Conservation (phyloP, 1,284 basidiomycete genomes). For the Clitocybe nebularis region DNA sequence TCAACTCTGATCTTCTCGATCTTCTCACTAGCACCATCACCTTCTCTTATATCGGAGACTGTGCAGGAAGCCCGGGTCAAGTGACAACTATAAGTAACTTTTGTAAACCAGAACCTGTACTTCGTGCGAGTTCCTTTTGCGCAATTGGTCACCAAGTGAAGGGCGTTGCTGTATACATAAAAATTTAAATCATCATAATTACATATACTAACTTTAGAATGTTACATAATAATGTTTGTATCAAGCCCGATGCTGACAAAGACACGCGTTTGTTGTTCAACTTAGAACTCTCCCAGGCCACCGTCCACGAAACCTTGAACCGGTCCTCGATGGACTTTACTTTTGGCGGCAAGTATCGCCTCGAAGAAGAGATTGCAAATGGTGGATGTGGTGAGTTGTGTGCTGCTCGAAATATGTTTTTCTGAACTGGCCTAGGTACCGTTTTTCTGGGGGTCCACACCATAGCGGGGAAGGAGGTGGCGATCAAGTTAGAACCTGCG, state of each 20-base stretch:
- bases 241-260: slow-evolving; percentile 18
- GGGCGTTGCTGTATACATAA: too few species aligned
- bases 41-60: too few species aligned
- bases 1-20: too few species aligned
- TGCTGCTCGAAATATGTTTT: slow-evolving; percentile 2
- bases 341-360: slow-evolving; percentile 88
- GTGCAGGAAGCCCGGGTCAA: too few species aligned
- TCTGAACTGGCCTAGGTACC: slow-evolving; percentile 52
- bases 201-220: too few species aligned
- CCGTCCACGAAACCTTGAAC: neutral
- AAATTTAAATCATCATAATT: too few species aligned
- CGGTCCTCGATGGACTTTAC: slow-evolving; percentile 40
- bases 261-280: slow-evolving; percentile 18
- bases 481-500: slow-evolving; percentile 94
- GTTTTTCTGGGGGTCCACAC: slow-evolving; percentile 95
- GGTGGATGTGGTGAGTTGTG: slow-evolving; percentile 81
- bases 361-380: slow-evolving; percentile 93
- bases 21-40: too few species aligned
- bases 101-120: too few species aligned
- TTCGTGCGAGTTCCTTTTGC: too few species aligned
- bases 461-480: slow-evolving; percentile 93
- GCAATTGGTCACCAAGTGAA: too few species aligned
- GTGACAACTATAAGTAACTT: too few species aligned
- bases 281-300: neutral
- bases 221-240: too few species aligned